Percentiles rank a stretch among this genome's conserved stretches.
Conservation (phyloP, 345 rosid species). For the Populus simonii region DNA sequence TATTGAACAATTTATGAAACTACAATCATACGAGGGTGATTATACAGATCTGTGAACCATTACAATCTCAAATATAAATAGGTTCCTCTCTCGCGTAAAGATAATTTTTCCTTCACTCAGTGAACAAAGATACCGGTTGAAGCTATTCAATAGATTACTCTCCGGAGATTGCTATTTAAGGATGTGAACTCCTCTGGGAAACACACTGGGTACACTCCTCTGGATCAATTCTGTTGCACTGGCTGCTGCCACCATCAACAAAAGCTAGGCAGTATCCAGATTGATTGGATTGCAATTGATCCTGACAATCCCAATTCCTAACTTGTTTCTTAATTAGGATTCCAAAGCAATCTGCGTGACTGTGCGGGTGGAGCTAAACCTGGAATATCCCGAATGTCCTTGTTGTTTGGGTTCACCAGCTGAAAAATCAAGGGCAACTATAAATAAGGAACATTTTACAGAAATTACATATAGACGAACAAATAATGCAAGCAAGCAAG, state of each 20-base stretch:
- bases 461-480: neutral
- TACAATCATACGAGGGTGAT: neutral
- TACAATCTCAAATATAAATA: neutral
- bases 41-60: constrained; percentile 1
- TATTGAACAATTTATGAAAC: neutral
- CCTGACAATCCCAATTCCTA: neutral
- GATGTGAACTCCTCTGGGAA: neutral
- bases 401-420: constrained; percentile 89
- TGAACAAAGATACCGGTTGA: neutral
- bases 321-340: constrained; percentile 22
- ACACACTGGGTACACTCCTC: neutral
- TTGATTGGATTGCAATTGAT: neutral
- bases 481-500: neutral
- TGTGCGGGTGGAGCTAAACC: constrained; percentile 93
- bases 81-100: neutral
- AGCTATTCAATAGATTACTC: constrained; percentile 1
- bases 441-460: neutral
- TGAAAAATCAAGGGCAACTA: constrained; percentile 22
- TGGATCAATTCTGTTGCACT: neutral
- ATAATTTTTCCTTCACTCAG: neutral
- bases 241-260: neutral
- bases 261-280: neutral
- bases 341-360: constrained; percentile 74
- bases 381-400: constrained; percentile 80
- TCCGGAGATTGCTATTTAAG: neutral